phyloP scores from a whole-genome alignment of 371 early-diverging fungal genomes.

The Gilbertella persicaria region DNA sequence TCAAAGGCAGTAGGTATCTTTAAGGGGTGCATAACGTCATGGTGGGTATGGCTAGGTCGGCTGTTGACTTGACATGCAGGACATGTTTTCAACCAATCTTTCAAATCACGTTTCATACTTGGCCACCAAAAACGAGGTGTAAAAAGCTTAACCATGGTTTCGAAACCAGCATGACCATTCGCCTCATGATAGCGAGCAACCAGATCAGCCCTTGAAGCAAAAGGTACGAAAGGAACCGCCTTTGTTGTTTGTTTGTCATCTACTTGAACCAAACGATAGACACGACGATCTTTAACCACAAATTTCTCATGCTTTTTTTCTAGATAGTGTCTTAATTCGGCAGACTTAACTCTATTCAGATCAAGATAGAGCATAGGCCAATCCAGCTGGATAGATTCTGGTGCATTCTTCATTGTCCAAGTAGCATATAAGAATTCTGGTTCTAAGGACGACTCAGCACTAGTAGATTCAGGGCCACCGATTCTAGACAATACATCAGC shows the following conservation, averaged over 20 bases:
- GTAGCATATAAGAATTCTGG: constrained; percentile 22
- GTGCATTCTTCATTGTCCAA: not conserved
- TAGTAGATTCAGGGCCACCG: not conserved
- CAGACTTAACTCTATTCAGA: not conserved
- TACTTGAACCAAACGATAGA: no score
- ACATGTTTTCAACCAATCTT: constrained; percentile 11
- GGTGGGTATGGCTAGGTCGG: not conserved
- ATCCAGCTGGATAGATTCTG: not conserved
- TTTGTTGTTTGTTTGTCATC: no score
- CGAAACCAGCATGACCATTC: constrained; percentile 5
- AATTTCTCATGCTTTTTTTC: no score
- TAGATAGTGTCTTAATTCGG: no score
- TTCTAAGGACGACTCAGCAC: constrained; percentile 5
- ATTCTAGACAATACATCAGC: constrained; percentile 15
- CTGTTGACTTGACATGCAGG: constrained; percentile 14
- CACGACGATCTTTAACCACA: no score
- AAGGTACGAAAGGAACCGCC: constrained; percentile 4
- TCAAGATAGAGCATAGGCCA: not conserved
- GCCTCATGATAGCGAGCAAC: constrained; percentile 4
- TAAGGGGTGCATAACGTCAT: not conserved
- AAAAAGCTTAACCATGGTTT: constrained; percentile 2
- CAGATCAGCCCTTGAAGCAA: constrained; percentile 5
- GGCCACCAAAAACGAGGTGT: constrained; percentile 26
- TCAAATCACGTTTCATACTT: constrained; percentile 4
- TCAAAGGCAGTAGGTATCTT: constrained; percentile 7